These are phyloP conservation scores for Fonsecaea multimorphosa DNA, from an alignment of 2,329 filamentous ascomycete genomes.

Conservation along the genomic window DNA sequence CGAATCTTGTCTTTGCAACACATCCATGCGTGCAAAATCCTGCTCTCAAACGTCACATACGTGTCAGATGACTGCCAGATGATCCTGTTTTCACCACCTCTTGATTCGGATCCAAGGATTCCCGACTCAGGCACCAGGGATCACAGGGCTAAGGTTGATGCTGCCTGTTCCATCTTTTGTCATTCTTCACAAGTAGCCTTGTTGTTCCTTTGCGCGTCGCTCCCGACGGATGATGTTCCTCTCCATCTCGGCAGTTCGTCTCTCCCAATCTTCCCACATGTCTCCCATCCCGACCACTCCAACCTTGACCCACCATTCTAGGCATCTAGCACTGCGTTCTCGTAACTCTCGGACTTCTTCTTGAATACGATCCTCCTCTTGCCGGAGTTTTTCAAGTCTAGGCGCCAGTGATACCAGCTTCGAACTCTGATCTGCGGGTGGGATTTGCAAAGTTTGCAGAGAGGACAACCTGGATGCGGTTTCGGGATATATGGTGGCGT, in stretches of 20 bases:
- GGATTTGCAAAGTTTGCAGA: slow-evolving; percentile 55
- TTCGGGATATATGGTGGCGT: slow-evolving; percentile 54
- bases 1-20: background rate
- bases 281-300: slow-evolving; percentile 71
- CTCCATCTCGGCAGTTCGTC: slow-evolving; percentile 69
- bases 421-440: slow-evolving; percentile 50
- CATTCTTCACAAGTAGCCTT: slow-evolving; percentile 48
- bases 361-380: slow-evolving; percentile 49
- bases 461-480: slow-evolving; percentile 57
- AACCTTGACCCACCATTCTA: slow-evolving; percentile 76
- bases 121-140: background rate
- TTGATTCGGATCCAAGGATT: slow-evolving; percentile 4
- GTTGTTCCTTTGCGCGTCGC: slow-evolving; percentile 53
- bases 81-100: background rate
- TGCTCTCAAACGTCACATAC: background rate
- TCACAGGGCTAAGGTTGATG: background rate
- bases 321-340: slow-evolving; percentile 53
- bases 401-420: slow-evolving; percentile 52
- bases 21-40: background rate
- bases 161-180: slow-evolving; percentile 20
- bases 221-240: slow-evolving; percentile 69
- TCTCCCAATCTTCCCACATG: slow-evolving; percentile 74
- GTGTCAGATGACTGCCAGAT: slow-evolving; percentile 4
- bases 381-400: slow-evolving; percentile 47
- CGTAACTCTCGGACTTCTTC: slow-evolving; percentile 50